Base-by-base conservation (phyloP, 257 asterid species). In the Echites panduratus region DNA sequence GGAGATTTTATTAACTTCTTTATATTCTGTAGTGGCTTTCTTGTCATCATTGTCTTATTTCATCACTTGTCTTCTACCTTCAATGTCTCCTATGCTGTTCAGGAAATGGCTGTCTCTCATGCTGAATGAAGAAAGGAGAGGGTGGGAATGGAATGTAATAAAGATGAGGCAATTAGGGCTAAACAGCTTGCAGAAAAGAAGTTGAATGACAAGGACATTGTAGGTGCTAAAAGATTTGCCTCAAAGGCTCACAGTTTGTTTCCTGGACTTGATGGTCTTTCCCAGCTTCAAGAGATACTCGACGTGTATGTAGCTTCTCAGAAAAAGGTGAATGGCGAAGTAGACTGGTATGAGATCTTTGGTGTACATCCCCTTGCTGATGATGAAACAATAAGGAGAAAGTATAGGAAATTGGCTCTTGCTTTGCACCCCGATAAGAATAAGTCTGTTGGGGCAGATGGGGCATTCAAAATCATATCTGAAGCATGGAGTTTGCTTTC, bases 391-490 rank as follows among this genome's bases (percentile, higher is more conserved):
- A 22, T 91, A 66, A 77, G 66, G 75, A 82, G 50, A 56, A 80
- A 81, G 59, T 88, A 85, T 72, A 83, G 74, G 75, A 84, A 77
- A 83, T 64, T 84, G 76, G 88, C 91, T 47, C 81, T 87, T 69
- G 76, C 83, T 44, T 87, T 91, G 43, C 93, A 91, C 79, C 97
- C 97, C 8, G 96, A 91, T 66, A 88, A 88, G 77, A 91, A 86
- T 84, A 83, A 79, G 76, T 77, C 85, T 11, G 84, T 71, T 27
- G 90, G 95, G 75, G 97, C 96, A 5, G 89, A 80, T 70, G 96
- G 89, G 13, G 97, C 97, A 6, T 88, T 89, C 75, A 78, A 80
- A 70, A 81, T 89, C 43, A 35, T 91, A 17, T 80, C 90, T 12
- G 77, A 88, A 78, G 93, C 93, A 0, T 82, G 91, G 90, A 75